phyloP scores from a whole-genome alignment of 768 basidiomycete species.

The Panellus pusillus region DNA sequence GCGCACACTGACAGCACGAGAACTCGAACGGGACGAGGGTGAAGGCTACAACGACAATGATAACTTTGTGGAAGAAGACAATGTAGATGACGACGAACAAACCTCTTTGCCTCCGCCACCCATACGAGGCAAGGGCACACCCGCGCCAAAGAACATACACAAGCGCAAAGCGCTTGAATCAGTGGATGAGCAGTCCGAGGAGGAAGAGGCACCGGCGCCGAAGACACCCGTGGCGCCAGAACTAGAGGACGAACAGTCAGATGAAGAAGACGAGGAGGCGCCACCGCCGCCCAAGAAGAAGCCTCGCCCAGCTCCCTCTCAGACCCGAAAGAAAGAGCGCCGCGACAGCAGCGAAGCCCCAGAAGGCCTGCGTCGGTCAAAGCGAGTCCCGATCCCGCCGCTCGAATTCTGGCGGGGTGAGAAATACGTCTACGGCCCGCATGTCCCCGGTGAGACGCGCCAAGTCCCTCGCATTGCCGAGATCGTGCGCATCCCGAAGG shows the following conservation, averaged over 20 bases:
- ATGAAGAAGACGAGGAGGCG: conserved; percentile 6
- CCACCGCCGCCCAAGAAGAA: conserved; percentile 12
- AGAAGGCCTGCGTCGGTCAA: conserved; percentile 70
- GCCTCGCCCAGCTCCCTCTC: background rate
- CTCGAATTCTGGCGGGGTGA: conserved; percentile 95
- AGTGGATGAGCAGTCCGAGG: conserved; percentile 35
- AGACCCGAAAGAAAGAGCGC: background rate
- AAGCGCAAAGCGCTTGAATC: too few relatives aligned
- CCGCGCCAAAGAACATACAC: background rate
- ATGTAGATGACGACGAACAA: conserved; percentile 39
- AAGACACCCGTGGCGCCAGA: conserved; percentile 35
- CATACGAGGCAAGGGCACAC: conserved; percentile 43
- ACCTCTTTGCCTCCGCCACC: conserved; percentile 24
- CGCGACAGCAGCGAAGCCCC: conserved; percentile 27
- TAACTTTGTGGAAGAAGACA: conserved; percentile 42
- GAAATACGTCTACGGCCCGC: conserved; percentile 76
- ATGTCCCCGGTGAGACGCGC: conserved; percentile 38
- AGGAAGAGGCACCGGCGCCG: conserved; percentile 37
- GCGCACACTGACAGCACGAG: conserved; percentile 34
- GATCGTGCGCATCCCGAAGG: conserved; percentile 53
- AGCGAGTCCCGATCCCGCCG: conserved; percentile 67
- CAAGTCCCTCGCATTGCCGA: conserved; percentile 72
- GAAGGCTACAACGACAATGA: conserved; percentile 26
- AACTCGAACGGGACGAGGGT: conserved; percentile 25
- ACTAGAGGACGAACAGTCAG: conserved; percentile 2